Evolutionary conservation across 2,329 filamentous ascomycete genomes (phyloP).

Genomic region (Xylariomycetidae sp.): DNA sequence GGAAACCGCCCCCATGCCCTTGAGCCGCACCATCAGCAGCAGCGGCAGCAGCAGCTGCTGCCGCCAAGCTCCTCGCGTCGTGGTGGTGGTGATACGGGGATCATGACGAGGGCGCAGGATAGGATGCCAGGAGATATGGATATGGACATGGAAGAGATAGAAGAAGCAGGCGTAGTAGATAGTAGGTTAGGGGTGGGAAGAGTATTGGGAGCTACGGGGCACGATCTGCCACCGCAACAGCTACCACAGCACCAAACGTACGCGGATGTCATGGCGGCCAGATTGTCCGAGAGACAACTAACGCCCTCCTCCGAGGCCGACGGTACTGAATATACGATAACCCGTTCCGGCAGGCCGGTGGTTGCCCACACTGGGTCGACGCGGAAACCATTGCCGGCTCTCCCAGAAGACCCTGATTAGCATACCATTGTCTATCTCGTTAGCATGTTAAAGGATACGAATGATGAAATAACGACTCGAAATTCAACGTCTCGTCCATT

Average conservation of each 20-base stretch:
- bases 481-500: too few relatives aligned
- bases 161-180: too few relatives aligned
- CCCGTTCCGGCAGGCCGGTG: slow-evolving; percentile 11
- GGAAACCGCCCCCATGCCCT: slow-evolving; percentile 1
- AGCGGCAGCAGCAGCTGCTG: too few relatives aligned
- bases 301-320: slow-evolving; percentile 20
- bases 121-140: too few relatives aligned
- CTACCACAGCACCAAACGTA: slow-evolving; percentile 10
- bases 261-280: slow-evolving; percentile 14
- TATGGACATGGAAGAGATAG: too few relatives aligned
- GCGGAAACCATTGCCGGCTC: slow-evolving; percentile 29
- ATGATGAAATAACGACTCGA: slow-evolving; percentile 16
- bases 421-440: slow-evolving; percentile 2
- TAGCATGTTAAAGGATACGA: slow-evolving; percentile 8
- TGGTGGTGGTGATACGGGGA: too few relatives aligned
- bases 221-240: too few relatives aligned
- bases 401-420: slow-evolving; percentile 28
- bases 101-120: too few relatives aligned
- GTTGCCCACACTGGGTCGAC: slow-evolving; percentile 10
- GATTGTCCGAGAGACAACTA: slow-evolving; percentile 22
- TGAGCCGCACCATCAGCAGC: too few relatives aligned
- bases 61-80: too few relatives aligned
- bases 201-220: too few relatives aligned
- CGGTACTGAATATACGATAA: slow-evolving; percentile 7
- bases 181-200: too few relatives aligned